A percentile compares a stretch with the other conserved stretches of the same genome.
phyloP scores from a whole-genome alignment of 305 asterid species.

The Fraxinus velutina region DNA sequence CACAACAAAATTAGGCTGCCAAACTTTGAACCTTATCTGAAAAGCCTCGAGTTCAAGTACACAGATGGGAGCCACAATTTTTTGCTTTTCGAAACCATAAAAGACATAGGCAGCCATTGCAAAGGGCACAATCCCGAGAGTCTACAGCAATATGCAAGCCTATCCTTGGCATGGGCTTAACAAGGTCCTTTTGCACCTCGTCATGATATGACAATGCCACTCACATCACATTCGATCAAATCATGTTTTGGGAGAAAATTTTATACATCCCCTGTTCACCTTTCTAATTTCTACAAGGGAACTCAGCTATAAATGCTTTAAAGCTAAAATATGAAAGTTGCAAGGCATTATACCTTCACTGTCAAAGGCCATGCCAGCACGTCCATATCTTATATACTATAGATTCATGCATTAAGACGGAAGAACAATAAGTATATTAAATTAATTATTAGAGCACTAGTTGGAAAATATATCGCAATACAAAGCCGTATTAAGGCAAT shows the following conservation, averaged over 20 bases:
- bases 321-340: neutral
- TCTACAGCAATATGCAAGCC: neutral
- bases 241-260: neutral
- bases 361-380: neutral
- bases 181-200: neutral
- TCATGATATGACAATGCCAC: neutral
- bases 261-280: neutral
- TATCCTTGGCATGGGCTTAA: neutral
- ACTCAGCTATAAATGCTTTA: neutral
- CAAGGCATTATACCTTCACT: neutral
- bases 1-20: no score
- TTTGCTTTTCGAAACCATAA: neutral
- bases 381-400: neutral
- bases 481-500: neutral
- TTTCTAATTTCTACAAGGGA: neutral
- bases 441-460: neutral
- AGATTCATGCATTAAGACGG: neutral
- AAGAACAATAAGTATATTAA: neutral
- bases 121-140: neutral
- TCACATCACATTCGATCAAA: neutral
- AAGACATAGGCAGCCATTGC: neutral
- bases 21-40: no score
- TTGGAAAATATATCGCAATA: slow-evolving; percentile 4
- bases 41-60: neutral
- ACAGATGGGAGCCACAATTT: neutral